Percentiles rank a stretch among this genome's conserved stretches.
Evolutionary conservation across 345 rosid species (phyloP).

Genomic region (Aquilaria yunnanensis): DNA sequence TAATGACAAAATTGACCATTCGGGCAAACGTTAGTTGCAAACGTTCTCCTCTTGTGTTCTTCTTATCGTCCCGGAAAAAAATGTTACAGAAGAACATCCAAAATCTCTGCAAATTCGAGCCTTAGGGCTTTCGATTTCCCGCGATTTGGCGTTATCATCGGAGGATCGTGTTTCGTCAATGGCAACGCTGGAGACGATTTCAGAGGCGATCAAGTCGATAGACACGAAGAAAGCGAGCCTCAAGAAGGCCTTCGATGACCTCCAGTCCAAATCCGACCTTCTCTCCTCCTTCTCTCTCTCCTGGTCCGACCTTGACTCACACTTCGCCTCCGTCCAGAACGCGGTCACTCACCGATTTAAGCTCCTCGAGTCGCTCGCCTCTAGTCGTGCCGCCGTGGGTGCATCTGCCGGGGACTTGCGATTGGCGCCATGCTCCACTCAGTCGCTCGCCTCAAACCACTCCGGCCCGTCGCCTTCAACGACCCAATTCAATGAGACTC

Average conservation of each 20-base stretch:
- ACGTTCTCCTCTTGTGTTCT: too few relatives aligned
- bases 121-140: too few relatives aligned
- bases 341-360: conserved; percentile 38
- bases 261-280: conserved; percentile 42
- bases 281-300: conserved; percentile 42
- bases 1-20: too few relatives aligned
- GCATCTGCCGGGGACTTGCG: neutral
- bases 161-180: conserved; percentile 12
- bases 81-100: too few relatives aligned
- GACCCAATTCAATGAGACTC: neutral
- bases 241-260: conserved; percentile 60
- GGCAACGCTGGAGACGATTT: conserved; percentile 36
- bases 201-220: conserved; percentile 43
- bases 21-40: too few relatives aligned
- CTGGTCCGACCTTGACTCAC: conserved; percentile 71
- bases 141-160: neutral
- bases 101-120: too few relatives aligned
- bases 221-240: conserved; percentile 48
- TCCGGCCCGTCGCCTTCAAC: neutral
- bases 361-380: conserved; percentile 36
- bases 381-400: neutral
- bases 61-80: too few relatives aligned
- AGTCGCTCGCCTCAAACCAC: neutral
- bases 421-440: neutral
- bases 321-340: conserved; percentile 46